These are phyloP conservation scores for Hymenoscyphus occultus DNA, from an alignment of 2,329 filamentous ascomycete genomes.

Conservation along the genomic window DNA sequence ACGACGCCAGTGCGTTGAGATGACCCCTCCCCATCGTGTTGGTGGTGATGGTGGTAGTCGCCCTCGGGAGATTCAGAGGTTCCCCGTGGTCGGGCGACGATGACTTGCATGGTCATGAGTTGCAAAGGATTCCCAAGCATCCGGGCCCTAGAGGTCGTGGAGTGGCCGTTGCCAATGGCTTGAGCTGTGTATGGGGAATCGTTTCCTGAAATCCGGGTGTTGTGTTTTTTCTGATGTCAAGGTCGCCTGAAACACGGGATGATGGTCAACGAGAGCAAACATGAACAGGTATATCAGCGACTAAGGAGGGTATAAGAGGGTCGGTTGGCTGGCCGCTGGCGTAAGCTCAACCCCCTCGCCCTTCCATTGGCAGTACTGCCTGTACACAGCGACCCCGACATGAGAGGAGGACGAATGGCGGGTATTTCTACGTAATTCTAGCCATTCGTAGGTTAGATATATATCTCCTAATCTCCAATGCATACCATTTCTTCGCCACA, in stretches of 20 bases:
- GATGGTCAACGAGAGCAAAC: conserved; percentile 2
- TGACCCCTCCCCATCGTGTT: neutral
- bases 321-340: conserved; percentile 13
- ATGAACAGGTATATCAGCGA: conserved; percentile 19
- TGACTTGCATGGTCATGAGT: conserved; percentile 14
- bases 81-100: conserved; percentile 11
- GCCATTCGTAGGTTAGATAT: neutral
- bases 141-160: neutral
- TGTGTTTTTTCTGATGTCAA: conserved; percentile 5
- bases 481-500: conserved; percentile 19
- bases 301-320: conserved; percentile 18
- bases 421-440: neutral
- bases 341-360: conserved; percentile 14
- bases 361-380: neutral
- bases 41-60: neutral
- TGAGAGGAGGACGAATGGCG: neutral
- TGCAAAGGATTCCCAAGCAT: neutral
- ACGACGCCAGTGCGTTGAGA: conserved; percentile 3
- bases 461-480: conserved; percentile 17
- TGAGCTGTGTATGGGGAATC: neutral
- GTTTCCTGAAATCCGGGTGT: conserved; percentile 14
- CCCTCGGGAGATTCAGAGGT: neutral
- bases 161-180: conserved; percentile 6
- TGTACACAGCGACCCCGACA: conserved; percentile 11
- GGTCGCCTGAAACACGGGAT: conserved; percentile 16